Base-by-base conservation (phyloP, 306 rosid genomes). In the Prunus salicina region DNA sequence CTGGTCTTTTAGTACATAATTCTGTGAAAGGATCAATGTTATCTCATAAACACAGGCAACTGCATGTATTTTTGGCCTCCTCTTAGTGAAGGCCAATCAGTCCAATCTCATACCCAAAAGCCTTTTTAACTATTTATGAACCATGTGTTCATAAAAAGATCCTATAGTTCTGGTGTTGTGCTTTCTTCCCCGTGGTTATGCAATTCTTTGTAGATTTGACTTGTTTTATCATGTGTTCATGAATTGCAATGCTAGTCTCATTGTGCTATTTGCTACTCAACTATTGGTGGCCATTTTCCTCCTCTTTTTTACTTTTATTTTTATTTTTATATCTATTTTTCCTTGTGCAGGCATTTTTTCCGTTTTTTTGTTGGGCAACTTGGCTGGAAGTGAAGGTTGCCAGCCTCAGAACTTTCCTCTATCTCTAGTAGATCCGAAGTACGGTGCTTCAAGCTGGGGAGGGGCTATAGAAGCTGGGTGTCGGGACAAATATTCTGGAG, bases 291-390 rank as follows among this genome's bases (percentile, higher is more conserved):
- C 7, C 28, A 16, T 60, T 49, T 2, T 43, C 32, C 3, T 32
- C 61, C 22, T 68, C 27, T 20, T 68, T 45, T 49, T 15, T 69
- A 34, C 38, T 32, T 34, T 34, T 34, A 34, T 34, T 32, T 32
- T 32, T 32, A 32, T 32, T 34, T 34, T 34, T 34, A 34, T 34
- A 58, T 50, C 27, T 19, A 11, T 53, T 64, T 62, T 71, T 76
- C 58, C 75, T 78, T 45, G 7, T 72, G 80, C 90, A 88, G 91
- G 79, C 76, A 28, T 53, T 72, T 74, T 53, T 56, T 79, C n/a
- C 67, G 57, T 49, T 38, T 28, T 74, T 74, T 78, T 25, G 66
- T 56, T 30, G 60, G 83, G 55, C 46, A 73, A 72, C 75, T 57
- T 81, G 58, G 82, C 74, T 58, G 84, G 71, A 70, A 66, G 60